Evolutionary conservation across 169 alveolate species (phyloP).

Genomic region (Plasmodium falciparum): DNA sequence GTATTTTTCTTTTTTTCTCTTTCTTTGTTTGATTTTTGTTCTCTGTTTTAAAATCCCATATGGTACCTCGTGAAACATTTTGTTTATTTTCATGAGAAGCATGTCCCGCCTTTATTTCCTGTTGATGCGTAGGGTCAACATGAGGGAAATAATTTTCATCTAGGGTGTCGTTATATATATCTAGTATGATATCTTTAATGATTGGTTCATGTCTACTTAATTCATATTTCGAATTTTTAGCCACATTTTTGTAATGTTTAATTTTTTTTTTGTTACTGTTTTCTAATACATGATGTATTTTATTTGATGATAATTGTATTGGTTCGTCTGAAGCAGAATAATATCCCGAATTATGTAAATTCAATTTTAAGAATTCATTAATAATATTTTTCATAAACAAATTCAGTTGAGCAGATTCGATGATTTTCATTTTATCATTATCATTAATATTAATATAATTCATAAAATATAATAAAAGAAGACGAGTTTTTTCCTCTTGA

Average conservation of each 20-base stretch:
- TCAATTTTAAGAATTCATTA: conserved; percentile 16
- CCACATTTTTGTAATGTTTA: conserved; percentile 34
- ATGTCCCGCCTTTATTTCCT: background rate
- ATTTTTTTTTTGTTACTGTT: conserved; percentile 54
- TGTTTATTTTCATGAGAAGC: conserved; percentile 14
- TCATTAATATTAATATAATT: conserved; percentile 30
- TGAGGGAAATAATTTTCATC: conserved; percentile 55
- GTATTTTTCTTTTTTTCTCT: conserved; percentile 65
- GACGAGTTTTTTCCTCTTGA: conserved; percentile 69
- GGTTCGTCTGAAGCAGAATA: conserved; percentile 1
- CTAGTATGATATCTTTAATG: conserved; percentile 62
- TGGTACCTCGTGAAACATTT: conserved; percentile 49
- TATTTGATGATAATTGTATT: background rate
- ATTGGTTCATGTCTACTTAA: conserved; percentile 65
- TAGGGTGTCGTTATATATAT: conserved; percentile 23
- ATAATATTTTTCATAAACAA: conserved; percentile 78
- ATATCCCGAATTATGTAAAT: conserved; percentile 2
- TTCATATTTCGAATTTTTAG: conserved; percentile 49
- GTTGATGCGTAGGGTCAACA: background rate
- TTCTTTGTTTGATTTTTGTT: conserved; percentile 15
- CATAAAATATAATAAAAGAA: conserved; percentile 30
- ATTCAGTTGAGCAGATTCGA: conserved; percentile 79
- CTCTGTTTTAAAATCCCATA: conserved; percentile 40
- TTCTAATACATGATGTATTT: background rate
- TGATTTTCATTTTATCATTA: conserved; percentile 25